These are phyloP conservation scores for Aspergillus carlsbadensis DNA, from an alignment of 495 filamentous ascomycete species.

Conservation along the genomic window DNA sequence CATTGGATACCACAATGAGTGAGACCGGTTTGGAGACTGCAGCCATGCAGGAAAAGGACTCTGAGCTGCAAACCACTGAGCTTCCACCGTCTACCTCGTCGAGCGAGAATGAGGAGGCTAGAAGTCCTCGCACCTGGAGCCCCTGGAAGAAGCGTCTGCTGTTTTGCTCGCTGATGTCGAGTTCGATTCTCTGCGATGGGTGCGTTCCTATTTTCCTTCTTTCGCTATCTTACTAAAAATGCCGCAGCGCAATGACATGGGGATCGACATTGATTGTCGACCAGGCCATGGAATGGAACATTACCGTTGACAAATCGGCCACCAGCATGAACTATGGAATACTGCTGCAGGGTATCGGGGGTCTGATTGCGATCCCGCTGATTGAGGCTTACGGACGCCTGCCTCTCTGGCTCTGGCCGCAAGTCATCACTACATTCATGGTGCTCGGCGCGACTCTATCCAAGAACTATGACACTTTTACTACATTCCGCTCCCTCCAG, in stretches of 20 bases:
- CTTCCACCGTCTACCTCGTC: background rate
- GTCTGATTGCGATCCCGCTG: slow-evolving; percentile 51
- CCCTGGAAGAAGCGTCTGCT: slow-evolving; percentile 31
- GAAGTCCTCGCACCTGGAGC: slow-evolving; percentile 31
- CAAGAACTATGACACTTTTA: slow-evolving; percentile 45
- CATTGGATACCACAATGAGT: no score
- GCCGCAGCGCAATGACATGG: slow-evolving; percentile 46
- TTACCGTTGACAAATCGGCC: slow-evolving; percentile 38
- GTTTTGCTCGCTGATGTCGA: slow-evolving; percentile 37
- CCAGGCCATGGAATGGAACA: slow-evolving; percentile 50
- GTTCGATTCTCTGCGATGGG: slow-evolving; percentile 39
- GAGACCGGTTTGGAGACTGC: no score
- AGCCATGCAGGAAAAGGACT: background rate
- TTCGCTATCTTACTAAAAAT: slow-evolving; percentile 26
- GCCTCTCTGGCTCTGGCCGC: slow-evolving; percentile 53
- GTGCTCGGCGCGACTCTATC: slow-evolving; percentile 48
- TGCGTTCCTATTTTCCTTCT: slow-evolving; percentile 13
- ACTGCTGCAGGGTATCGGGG: slow-evolving; percentile 52
- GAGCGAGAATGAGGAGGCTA: slow-evolving; percentile 9
- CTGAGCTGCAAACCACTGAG: background rate
- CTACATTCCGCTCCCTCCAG: slow-evolving; percentile 51
- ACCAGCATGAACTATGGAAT: slow-evolving; percentile 51
- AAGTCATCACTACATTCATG: slow-evolving; percentile 47
- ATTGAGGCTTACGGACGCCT: slow-evolving; percentile 49
- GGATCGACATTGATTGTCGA: slow-evolving; percentile 46